Percentiles rank a stretch among this genome's conserved stretches.
Evolutionary conservation across 495 filamentous ascomycete species (phyloP).

Genomic region (Talaromyces liani): DNA sequence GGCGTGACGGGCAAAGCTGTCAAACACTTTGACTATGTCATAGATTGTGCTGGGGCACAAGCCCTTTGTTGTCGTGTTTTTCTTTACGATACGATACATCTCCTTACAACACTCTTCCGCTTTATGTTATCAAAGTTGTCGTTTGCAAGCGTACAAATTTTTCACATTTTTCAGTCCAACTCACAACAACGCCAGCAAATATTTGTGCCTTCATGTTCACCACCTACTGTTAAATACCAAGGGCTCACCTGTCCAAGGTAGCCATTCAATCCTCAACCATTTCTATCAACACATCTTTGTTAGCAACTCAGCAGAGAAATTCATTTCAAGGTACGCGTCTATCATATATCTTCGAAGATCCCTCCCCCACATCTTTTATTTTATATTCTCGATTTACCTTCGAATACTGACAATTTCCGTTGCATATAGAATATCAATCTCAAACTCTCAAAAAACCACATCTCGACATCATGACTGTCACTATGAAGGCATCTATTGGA

Average conservation of each 20-base stretch:
- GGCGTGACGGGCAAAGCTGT: not conserved
- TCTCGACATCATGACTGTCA: not conserved
- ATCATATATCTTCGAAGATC: not conserved
- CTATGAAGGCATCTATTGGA: not conserved
- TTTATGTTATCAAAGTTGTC: not conserved
- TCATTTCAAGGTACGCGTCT: not conserved
- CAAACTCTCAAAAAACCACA: not conserved
- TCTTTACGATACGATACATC: not conserved
- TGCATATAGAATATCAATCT: not conserved
- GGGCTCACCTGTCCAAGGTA: not conserved
- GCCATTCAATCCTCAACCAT: not conserved
- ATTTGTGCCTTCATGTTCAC: not conserved
- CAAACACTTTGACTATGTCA: not conserved
- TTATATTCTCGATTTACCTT: not conserved
- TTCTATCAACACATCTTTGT: not conserved
- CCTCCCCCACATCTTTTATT: not conserved
- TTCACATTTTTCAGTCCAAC: not conserved
- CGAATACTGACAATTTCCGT: not conserved
- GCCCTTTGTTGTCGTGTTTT: not conserved
- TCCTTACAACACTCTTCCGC: not conserved
- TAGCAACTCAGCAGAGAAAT: not conserved
- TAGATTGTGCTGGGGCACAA: not conserved
- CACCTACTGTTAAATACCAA: not conserved
- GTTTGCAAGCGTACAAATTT: not conserved
- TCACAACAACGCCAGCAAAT: not conserved